Percentiles rank a stretch among this genome's conserved stretches.
Evolutionary conservation across 2,329 filamentous ascomycete genomes (phyloP).

Genomic region (Fusarium multiceps): DNA sequence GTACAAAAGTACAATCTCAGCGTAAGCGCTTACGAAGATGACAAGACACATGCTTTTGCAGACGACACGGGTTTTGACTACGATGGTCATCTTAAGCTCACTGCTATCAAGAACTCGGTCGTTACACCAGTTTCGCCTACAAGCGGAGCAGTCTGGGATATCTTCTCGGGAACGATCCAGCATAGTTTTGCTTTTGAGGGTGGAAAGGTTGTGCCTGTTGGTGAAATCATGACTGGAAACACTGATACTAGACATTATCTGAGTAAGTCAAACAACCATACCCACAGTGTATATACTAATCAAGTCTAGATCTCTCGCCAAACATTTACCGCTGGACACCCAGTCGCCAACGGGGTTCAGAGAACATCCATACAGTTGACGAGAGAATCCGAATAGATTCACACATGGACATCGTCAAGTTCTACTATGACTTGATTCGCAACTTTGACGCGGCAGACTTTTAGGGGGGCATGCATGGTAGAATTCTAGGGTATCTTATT

Average conservation of each 20-base stretch:
- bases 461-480: constrained; percentile 4
- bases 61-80: constrained; percentile 35
- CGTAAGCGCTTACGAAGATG: constrained; percentile 63
- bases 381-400: constrained; percentile 54
- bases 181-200: constrained; percentile 58
- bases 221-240: constrained; percentile 57
- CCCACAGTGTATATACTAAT: background rate
- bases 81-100: constrained; percentile 56
- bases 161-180: constrained; percentile 64
- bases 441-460: constrained; percentile 57
- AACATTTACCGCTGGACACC: constrained; percentile 60
- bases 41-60: constrained; percentile 46
- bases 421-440: constrained; percentile 58
- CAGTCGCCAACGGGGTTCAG: constrained; percentile 33
- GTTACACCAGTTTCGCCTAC: constrained; percentile 69
- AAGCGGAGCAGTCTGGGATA: constrained; percentile 55
- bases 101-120: constrained; percentile 53
- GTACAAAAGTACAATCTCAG: constrained; percentile 67
- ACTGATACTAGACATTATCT: constrained; percentile 58
- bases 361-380: constrained; percentile 57
- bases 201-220: constrained; percentile 64
- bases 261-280: constrained; percentile 41
- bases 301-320: constrained; percentile 44
- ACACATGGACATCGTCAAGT: constrained; percentile 56
- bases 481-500: constrained; percentile 7